Evolutionary conservation across 208 protist genomes (phyloP), one percentile per base, ranked within the genome.

Genomic region (Herpetomonas samuelpessoai): DNA sequence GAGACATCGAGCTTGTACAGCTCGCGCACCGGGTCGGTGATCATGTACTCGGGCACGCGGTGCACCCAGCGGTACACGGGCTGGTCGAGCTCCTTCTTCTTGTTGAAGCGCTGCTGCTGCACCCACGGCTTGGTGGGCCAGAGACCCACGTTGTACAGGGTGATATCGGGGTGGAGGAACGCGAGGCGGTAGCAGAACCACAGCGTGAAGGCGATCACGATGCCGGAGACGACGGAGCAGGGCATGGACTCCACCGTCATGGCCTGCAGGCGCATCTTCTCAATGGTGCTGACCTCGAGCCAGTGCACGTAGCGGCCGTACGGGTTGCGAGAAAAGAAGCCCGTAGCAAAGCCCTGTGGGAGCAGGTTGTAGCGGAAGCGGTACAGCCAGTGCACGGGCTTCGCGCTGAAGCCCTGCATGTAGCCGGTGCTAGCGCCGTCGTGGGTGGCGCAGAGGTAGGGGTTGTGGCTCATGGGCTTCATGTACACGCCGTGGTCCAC

Each of bases 211-310:
- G 77, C 9, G 6, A 83, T 3, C 6, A 86, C 70, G 49, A 85
- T 68, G 21, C 54, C 31, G 4, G 71, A 66, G 47, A 86, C 30
- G 27, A 83, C 60, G 19, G 70, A 76, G 57, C 59, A 71, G 26
- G 87, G 83, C 49, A 91, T 64, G 41, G 76, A 74, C 74, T 93
- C 87, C 18, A 84, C 48, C 19, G 78, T 71, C 44, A 54, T 30
- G 19, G 74, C 25, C 73, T 88, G 83, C 50, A 91, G 16, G 41
- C 83, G 79, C 57, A 91, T 72, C 71, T 93, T 93, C 67, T 90
- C 81, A 44, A 88, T 88, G 18, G 78, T 86, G 73, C 81, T 91
- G 55, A 91, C 83, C 76, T 93, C 87, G 29, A 93, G 81, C 83
- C 87, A 93, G 68, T 93, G 87, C 60, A 91, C 80, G 70, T 87